Evolutionary conservation across 2,329 filamentous ascomycete species (phyloP), one percentile per base, ranked within the genome.

Genomic region (Penicillium olsonii): DNA sequence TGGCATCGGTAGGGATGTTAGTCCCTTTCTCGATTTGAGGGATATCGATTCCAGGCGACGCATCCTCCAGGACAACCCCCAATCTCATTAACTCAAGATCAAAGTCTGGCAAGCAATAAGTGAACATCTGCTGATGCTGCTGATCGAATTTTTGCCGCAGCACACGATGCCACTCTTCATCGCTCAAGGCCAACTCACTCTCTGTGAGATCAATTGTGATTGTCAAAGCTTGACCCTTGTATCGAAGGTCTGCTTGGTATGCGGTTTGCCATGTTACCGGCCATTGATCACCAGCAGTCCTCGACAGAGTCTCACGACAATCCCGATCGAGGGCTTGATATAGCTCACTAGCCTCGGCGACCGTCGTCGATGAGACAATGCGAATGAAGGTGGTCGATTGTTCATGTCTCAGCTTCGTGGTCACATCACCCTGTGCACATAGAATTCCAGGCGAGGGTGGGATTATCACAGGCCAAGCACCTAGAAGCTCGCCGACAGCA

Each of bases 401-500:
- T 35, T 76, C 73, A 41, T 78, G 75, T 34, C 73, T 73, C 56
- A 79, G 70, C 53, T 76, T 75, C 0, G 77, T 79, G 1, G 74
- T 77, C 3, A 72, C 75, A 63, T 80, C 77, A 0, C 77, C 77
- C 46, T 76, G 73, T 2, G 77, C 77, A 51, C 77, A 80, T 0
- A 79, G 63, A 9, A 77, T 75, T 18, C 77, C 77, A 4, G 77
- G 77, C 2, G 75, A 75, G 1, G 74, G 75, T 10, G 77, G 77
- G 2, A 80, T 66, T n/a, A 79, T 78, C n/a, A 80, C 75, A 4
- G 77, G 77, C 73, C 74, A 79, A 2, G 76, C 74, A 0, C 75
- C 74, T 5, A 80, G 68, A 2, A 80, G 68, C 54, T 78, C 71
- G 18, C 77, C 77, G 1, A 79, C 66, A 3, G 75, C 73, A 43